Conservation (phyloP, 352 stramenopile genomes). For the Phytophthora citricola region DNA sequence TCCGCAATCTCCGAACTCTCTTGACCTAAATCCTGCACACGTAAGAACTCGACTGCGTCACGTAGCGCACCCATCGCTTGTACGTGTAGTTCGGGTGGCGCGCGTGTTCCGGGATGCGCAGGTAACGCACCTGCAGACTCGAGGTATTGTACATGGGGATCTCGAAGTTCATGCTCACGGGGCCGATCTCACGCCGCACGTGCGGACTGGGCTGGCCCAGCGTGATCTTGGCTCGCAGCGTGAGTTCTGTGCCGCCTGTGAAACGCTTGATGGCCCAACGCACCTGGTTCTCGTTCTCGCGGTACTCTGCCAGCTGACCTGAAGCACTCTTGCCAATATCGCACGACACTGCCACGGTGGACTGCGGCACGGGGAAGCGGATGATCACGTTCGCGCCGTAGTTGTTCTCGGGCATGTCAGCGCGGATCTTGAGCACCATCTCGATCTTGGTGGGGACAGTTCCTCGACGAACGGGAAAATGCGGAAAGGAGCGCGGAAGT, state of each 20-base stretch:
- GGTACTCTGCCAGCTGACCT: slow-evolving; percentile 95
- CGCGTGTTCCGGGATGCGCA: slow-evolving; percentile 97
- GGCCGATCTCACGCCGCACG: slow-evolving; percentile 95
- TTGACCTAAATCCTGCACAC: slow-evolving; percentile 93
- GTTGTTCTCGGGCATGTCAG: slow-evolving; percentile 94
- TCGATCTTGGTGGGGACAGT: slow-evolving; percentile 94
- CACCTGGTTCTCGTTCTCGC: slow-evolving; percentile 95
- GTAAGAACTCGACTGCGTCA: slow-evolving; percentile 98
- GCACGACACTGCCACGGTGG: slow-evolving; percentile 80
- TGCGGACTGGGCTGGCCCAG: slow-evolving; percentile 77
- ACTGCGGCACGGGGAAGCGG: slow-evolving; percentile 93
- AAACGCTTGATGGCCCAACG: slow-evolving; percentile 98
- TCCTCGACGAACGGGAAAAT: slow-evolving; percentile 98
- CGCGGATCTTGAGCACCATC: slow-evolving; percentile 92
- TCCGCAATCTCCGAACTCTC: slow-evolving; percentile 12
- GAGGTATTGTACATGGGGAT: slow-evolving; percentile 99
- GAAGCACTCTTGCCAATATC: slow-evolving; percentile 81
- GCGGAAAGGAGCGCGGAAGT: slow-evolving; percentile 97
- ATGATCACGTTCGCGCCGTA: slow-evolving; percentile 97
- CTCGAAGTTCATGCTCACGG: slow-evolving; percentile 99
- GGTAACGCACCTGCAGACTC: slow-evolving; percentile 97
- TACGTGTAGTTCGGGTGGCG: slow-evolving; percentile 97
- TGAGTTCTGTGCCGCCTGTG: slow-evolving; percentile 94
- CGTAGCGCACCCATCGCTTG: slow-evolving; percentile 99
- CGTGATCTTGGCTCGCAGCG: slow-evolving; percentile 93